phyloP scores from a whole-genome alignment of 2,329 filamentous ascomycete species.

The Verticillium alfalfae region DNA sequence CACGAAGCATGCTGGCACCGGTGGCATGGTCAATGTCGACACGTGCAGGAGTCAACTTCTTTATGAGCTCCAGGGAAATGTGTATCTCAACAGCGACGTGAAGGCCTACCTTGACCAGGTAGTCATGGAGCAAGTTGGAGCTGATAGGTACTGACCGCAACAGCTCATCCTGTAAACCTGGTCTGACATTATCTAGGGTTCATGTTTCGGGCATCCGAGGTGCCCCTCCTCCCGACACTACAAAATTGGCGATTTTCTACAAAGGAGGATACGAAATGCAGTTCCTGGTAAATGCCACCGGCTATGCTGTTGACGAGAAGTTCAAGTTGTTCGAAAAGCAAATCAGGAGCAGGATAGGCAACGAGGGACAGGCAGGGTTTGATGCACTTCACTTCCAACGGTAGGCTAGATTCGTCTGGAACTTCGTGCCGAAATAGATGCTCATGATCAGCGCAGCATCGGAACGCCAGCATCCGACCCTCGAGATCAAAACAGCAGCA shows the following conservation, averaged over 20 bases:
- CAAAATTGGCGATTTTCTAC: slow-evolving; percentile 44
- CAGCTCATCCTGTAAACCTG: background rate
- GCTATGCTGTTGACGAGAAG: slow-evolving; percentile 42
- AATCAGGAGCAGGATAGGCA: slow-evolving; percentile 32
- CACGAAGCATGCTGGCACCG: slow-evolving; percentile 38
- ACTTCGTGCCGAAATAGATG: too few relatives aligned
- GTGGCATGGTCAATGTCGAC: slow-evolving; percentile 29
- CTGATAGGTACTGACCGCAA: background rate
- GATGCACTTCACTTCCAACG: slow-evolving; percentile 47
- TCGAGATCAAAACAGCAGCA: slow-evolving; percentile 32
- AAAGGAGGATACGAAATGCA: slow-evolving; percentile 40
- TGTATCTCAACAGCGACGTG: slow-evolving; percentile 43
- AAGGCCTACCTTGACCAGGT: slow-evolving; percentile 26
- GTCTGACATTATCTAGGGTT: slow-evolving; percentile 21
- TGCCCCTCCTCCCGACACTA: slow-evolving; percentile 38
- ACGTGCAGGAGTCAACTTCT: slow-evolving; percentile 37
- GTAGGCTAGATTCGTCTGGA: slow-evolving; percentile 12
- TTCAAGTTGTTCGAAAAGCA: slow-evolving; percentile 43
- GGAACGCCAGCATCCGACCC: slow-evolving; percentile 15
- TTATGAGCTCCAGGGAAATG: slow-evolving; percentile 39
- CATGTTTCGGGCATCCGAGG: slow-evolving; percentile 33
- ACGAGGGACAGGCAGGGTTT: slow-evolving; percentile 30
- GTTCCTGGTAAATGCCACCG: slow-evolving; percentile 36
- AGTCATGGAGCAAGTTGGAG: slow-evolving; percentile 25
- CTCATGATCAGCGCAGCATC: background rate